These are phyloP conservation scores for Rhynchospora pubera DNA, from an alignment of 176 grass and related monocot genomes.

Conservation along the genomic window DNA sequence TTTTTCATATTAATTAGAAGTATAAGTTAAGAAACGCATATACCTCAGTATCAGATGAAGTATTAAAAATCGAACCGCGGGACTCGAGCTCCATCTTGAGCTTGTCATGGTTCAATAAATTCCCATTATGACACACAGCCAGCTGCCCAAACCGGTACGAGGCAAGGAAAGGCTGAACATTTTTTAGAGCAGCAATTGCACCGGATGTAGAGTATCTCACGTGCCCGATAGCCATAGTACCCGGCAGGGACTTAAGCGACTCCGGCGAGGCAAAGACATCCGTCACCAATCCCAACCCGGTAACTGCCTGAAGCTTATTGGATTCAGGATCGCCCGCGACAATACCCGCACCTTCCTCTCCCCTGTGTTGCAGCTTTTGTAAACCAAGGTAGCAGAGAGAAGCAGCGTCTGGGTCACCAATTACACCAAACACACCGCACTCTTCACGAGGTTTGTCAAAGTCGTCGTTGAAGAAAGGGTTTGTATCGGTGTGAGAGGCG, in stretches of 20 bases:
- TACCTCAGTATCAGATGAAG: slow-evolving; percentile 84
- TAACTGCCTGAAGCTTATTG: slow-evolving; percentile 37
- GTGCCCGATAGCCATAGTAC: slow-evolving; percentile 57
- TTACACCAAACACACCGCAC: slow-evolving; percentile 84
- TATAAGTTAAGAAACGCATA: not conserved
- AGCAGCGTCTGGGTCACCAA: slow-evolving; percentile 68
- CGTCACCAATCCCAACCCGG: slow-evolving; percentile 70
- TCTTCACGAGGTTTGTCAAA: slow-evolving; percentile 87
- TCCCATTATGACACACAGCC: slow-evolving; percentile 83
- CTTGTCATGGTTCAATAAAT: slow-evolving; percentile 63
- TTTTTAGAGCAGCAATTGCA: slow-evolving; percentile 29
- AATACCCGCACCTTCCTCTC: slow-evolving; percentile 88
- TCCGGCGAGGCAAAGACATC: slow-evolving; percentile 59
- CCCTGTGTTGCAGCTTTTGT: slow-evolving; percentile 86
- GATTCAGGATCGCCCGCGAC: slow-evolving; percentile 31
- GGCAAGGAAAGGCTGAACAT: slow-evolving; percentile 94
- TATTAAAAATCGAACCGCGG: slow-evolving; percentile 85
- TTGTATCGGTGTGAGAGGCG: slow-evolving; percentile 12
- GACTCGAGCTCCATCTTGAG: slow-evolving; percentile 61
- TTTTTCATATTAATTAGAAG: not conserved
- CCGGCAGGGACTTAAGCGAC: slow-evolving; percentile 45
- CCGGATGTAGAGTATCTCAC: slow-evolving; percentile 85
- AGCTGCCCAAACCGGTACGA: slow-evolving; percentile 73
- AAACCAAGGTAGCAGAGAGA: slow-evolving; percentile 67
- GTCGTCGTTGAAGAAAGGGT: slow-evolving; percentile 18